Percentiles rank a stretch among this genome's conserved stretches.
phyloP scores from a whole-genome alignment of 2,329 filamentous ascomycete species.

The Fusarium sp. region DNA sequence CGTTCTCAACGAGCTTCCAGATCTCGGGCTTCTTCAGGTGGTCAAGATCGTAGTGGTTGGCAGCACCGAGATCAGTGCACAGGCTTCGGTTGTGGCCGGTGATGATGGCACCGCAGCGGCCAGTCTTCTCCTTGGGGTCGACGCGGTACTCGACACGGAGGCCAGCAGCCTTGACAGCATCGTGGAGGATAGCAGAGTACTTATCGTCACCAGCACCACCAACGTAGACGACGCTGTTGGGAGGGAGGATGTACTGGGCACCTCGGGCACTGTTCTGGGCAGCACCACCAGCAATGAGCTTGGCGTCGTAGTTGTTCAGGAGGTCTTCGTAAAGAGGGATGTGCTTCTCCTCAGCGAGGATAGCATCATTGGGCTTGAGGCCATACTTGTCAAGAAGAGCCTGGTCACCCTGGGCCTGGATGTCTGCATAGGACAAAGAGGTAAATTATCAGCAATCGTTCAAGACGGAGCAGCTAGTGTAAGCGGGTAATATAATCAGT shows the following conservation, averaged over 20 bases:
- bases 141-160: conserved; percentile 96
- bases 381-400: conserved; percentile 92
- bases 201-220: conserved; percentile 97
- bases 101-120: conserved; percentile 96
- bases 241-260: conserved; percentile 93
- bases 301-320: conserved; percentile 90
- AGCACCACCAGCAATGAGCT: conserved; percentile 94
- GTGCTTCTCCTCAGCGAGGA: conserved; percentile 95
- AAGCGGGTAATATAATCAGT: conserved; percentile 12
- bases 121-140: conserved; percentile 86
- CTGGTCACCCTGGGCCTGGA: conserved; percentile 88
- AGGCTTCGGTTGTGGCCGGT: conserved; percentile 96
- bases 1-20: conserved; percentile 92
- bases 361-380: conserved; percentile 96
- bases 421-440: conserved; percentile 70
- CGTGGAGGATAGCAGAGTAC: conserved; percentile 89
- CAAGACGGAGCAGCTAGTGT: conserved; percentile 13
- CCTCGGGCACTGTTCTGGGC: conserved; percentile 98
- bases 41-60: conserved; percentile 96
- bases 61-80: conserved; percentile 94
- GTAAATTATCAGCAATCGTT: conserved; percentile 38
- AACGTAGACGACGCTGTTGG: conserved; percentile 92
- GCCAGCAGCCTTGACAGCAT: conserved; percentile 89
- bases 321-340: conserved; percentile 92
- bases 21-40: conserved; percentile 93